Evolutionary conservation across 2,329 filamentous ascomycete species (phyloP), one percentile per base, ranked within the genome.

Genomic region (Beauveria australis): DNA sequence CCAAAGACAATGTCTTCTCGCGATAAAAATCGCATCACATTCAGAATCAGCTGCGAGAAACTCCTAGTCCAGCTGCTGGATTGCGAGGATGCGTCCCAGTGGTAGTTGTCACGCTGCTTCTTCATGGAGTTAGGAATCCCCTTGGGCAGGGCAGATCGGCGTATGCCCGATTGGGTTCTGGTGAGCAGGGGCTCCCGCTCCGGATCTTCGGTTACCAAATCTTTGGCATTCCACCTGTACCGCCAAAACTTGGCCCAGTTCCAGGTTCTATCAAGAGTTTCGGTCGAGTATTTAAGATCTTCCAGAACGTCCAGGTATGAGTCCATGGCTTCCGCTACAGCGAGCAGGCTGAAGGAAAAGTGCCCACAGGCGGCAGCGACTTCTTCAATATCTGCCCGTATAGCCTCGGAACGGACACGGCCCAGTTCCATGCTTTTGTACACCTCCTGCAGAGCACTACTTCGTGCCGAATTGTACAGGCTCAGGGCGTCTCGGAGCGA

Each of bases 291-390:
- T 71, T 94, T 92, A 46, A 97, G 75, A 47, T 96, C 90, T 69
- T 97, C 91, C 5, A 99, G 76, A 0, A 94, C 87, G 57, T 91
- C 85, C 49, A 99, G 74, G 67, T 96, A 94, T 14, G 83, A 83
- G 65, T 90, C 85, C 76, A 96, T 89, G 69, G 97, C 92, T 70
- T 96, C 90, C 0, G 91, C 92, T 69, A 97, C 93, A 66, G 94
- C 89, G 64, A 94, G 84, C 28, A 99, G 78, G 48, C 89, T 95
- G 71, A 94, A 97, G 70, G 90, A 93, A 70, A 97, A 99, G 73
- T 97, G 92, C 0, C 94, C 93, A 69, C 94, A 99, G 61, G 92
- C 95, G n/a, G 94, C 93, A 46, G 93, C 92, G 12, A 97, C 92
- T 73, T 99, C 94, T 72, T 99, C 94, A 61, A 96, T 92, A 72